phyloP scores from a whole-genome alignment of 2,329 filamentous ascomycete species.

The Beauveria sp. region DNA sequence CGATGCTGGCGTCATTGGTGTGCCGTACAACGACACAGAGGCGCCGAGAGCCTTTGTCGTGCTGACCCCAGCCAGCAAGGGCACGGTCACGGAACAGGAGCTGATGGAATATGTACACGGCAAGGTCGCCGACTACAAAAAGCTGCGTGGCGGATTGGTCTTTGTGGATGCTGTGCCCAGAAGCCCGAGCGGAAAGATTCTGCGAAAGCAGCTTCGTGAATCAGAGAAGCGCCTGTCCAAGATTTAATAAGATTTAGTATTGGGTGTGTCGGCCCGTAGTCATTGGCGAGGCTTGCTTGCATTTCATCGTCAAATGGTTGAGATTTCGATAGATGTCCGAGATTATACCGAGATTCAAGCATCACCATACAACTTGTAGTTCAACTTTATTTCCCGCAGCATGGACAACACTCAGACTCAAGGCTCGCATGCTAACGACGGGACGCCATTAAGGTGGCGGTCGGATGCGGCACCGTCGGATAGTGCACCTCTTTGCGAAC shows the following conservation, averaged over 20 bases:
- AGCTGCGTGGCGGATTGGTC: conserved; percentile 58
- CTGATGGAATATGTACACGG: conserved; percentile 20
- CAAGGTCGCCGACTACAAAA: conserved; percentile 48
- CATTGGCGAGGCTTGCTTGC: too few species aligned
- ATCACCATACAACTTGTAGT: too few species aligned
- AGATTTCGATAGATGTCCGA: too few species aligned
- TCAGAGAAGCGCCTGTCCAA: conserved; percentile 21
- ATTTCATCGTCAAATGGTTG: too few species aligned
- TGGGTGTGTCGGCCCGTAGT: neutral
- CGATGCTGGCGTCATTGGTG: conserved; percentile 56
- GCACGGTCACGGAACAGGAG: conserved; percentile 19
- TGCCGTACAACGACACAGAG: conserved; percentile 38
- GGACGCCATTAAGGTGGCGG: neutral
- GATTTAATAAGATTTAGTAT: neutral
- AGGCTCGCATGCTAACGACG: too few species aligned
- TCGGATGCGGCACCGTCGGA: conserved; percentile 6
- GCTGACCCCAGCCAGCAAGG: conserved; percentile 16
- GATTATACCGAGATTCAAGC: too few species aligned
- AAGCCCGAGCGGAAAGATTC: conserved; percentile 47
- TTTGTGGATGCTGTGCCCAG: conserved; percentile 62
- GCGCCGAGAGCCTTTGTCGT: conserved; percentile 39
- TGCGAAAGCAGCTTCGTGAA: conserved; percentile 31
- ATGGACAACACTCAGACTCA: too few species aligned
- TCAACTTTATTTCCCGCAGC: too few species aligned
- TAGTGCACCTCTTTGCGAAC: neutral